Conservation (phyloP, 164 flowering plant species). For the Kalanchoe fedtschenkoi region DNA sequence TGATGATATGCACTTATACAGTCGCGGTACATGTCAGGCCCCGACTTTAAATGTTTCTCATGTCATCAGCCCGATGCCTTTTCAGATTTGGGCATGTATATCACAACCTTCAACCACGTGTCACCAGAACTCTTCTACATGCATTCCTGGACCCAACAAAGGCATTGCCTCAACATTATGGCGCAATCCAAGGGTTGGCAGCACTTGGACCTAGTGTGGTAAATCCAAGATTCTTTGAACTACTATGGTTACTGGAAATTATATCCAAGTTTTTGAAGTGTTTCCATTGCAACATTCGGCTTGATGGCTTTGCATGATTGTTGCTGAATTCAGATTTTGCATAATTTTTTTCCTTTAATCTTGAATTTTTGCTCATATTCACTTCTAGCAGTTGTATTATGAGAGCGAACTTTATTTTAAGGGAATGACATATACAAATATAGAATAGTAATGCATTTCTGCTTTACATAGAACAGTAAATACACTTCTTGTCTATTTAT, state of each 20-base stretch:
- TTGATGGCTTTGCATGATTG: not conserved
- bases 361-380: not conserved
- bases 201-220: constrained; percentile 88
- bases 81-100: constrained; percentile 61
- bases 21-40: no score
- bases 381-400: not conserved
- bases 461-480: not conserved
- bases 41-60: not conserved
- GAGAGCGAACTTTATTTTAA: not conserved
- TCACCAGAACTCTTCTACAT: constrained; percentile 56
- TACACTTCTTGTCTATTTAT: not conserved
- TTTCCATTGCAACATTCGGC: not conserved
- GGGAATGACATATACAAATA: not conserved
- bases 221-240: constrained; percentile 22
- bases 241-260: not conserved
- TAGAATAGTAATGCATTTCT: no score
- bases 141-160: constrained; percentile 60
- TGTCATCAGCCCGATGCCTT: not conserved
- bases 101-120: constrained; percentile 59
- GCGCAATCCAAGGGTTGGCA: constrained; percentile 58
- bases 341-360: not conserved
- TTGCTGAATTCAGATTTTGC: not conserved
- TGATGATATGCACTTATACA: no score
- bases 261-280: not conserved
- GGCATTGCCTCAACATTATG: constrained; percentile 67